phyloP scores from a whole-genome alignment of 495 filamentous ascomycete genomes.

The Delitschia confertaspora region DNA sequence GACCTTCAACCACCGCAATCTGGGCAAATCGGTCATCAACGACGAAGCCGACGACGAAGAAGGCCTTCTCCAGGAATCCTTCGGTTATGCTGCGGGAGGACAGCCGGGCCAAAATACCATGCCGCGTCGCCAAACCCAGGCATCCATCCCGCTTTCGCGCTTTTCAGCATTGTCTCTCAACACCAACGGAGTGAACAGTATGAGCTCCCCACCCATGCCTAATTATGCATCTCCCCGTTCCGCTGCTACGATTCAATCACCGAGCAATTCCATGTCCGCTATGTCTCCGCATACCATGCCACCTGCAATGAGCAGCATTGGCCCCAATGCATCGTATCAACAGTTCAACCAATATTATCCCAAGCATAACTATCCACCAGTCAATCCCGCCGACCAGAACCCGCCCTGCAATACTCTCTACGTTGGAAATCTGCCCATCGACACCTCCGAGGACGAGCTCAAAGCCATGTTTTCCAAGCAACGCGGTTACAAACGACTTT shows the following conservation, averaged over 20 bases:
- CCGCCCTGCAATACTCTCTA: conserved; percentile 98
- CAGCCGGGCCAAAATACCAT: conserved; percentile 41
- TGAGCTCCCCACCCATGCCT: conserved; percentile 45
- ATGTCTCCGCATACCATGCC: conserved; percentile 52
- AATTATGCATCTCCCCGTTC: conserved; percentile 45
- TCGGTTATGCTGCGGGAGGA: conserved; percentile 75
- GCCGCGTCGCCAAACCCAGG: conserved; percentile 62
- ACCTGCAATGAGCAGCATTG: conserved; percentile 35
- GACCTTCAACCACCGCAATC: conserved; percentile 59
- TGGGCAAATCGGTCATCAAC: conserved; percentile 78
- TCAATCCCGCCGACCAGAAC: conserved; percentile 94
- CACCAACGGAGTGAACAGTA: conserved; percentile 38
- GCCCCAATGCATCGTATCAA: conserved; percentile 46
- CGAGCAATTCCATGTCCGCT: conserved; percentile 38
- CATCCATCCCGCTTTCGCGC: conserved; percentile 61
- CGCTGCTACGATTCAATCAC: conserved; percentile 44
- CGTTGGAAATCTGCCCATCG: conserved; percentile 88
- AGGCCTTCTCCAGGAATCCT: conserved; percentile 71
- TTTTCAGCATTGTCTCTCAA: conserved; percentile 64
- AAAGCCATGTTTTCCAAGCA: conserved; percentile 92
- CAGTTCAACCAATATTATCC: conserved; percentile 51
- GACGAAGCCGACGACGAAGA: conserved; percentile 77
- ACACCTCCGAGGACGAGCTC: conserved; percentile 92
- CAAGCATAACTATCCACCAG: conserved; percentile 70
- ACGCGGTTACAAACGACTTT: conserved; percentile 90